phyloP scores from a whole-genome alignment of 2,329 filamentous ascomycete species.

The Phyllosticta citribraziliensis region DNA sequence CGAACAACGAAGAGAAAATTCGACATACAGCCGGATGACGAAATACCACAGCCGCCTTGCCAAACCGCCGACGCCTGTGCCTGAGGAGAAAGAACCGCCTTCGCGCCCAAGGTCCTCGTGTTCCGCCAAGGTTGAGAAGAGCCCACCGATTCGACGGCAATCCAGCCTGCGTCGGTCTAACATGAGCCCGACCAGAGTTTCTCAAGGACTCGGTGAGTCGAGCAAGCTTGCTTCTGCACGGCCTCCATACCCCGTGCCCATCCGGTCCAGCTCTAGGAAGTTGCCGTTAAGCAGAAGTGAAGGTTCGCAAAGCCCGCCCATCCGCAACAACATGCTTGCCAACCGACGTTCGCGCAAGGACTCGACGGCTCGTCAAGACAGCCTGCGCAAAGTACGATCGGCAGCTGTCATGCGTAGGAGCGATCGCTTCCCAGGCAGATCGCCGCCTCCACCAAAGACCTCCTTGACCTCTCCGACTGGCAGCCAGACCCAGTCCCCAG shows the following conservation, averaged over 20 bases:
- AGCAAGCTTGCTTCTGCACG: slow-evolving; percentile 25
- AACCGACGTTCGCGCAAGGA: slow-evolving; percentile 31
- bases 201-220: slow-evolving; percentile 37
- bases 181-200: slow-evolving; percentile 52
- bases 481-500: background rate
- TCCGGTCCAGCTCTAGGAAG: slow-evolving; percentile 75
- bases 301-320: slow-evolving; percentile 66
- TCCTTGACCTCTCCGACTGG: slow-evolving; percentile 24
- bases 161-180: slow-evolving; percentile 66
- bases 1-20: slow-evolving; percentile 42
- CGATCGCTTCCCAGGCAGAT: slow-evolving; percentile 58
- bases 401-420: slow-evolving; percentile 59
- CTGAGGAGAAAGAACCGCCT: slow-evolving; percentile 30
- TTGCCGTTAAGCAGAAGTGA: slow-evolving; percentile 61
- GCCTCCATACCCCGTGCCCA: slow-evolving; percentile 88
- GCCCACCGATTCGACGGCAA: slow-evolving; percentile 20
- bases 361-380: slow-evolving; percentile 46
- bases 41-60: slow-evolving; percentile 36
- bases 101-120: slow-evolving; percentile 21
- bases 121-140: slow-evolving; percentile 28
- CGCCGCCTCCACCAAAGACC: slow-evolving; percentile 1
- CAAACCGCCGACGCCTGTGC: slow-evolving; percentile 31
- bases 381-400: slow-evolving; percentile 74
- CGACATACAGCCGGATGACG: slow-evolving; percentile 36
- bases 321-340: slow-evolving; percentile 34